These are phyloP conservation scores for Voacanga thouarsii DNA, from an alignment of 257 asterid species.

Conservation along the genomic window DNA sequence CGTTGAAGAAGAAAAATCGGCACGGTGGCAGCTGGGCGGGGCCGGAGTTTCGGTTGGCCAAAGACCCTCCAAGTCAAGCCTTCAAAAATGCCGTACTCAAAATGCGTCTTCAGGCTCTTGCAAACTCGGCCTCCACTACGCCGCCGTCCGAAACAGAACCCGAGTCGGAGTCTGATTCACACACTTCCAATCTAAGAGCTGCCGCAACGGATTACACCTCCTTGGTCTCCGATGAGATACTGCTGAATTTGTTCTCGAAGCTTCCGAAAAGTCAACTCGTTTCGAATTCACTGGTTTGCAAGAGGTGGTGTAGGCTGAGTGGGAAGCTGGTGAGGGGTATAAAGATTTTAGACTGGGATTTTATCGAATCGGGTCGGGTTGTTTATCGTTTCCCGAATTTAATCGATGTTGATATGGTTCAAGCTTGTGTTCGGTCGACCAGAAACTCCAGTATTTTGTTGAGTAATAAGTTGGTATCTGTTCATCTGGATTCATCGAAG, in stretches of 20 bases:
- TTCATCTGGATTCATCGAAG: slow-evolving; percentile 46
- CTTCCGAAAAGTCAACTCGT: slow-evolving; percentile 47
- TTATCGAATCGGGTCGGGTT: slow-evolving; percentile 81
- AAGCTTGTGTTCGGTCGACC: slow-evolving; percentile 38
- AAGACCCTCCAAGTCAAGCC: slow-evolving; percentile 40
- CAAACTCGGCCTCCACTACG: slow-evolving; percentile 60
- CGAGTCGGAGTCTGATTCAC: slow-evolving; percentile 30
- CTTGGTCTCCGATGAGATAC: slow-evolving; percentile 53
- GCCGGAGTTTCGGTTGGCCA: slow-evolving; percentile 47
- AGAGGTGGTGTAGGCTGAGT: slow-evolving; percentile 66
- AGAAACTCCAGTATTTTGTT: slow-evolving; percentile 67
- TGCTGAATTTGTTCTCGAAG: slow-evolving; percentile 51
- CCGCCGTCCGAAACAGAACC: slow-evolving; percentile 67
- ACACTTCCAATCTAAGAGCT: slow-evolving; percentile 1
- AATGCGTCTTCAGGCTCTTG: slow-evolving; percentile 60
- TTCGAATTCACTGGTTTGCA: slow-evolving; percentile 71
- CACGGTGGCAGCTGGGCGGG: slow-evolving; percentile 46
- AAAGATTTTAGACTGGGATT: slow-evolving; percentile 84
- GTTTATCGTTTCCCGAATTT: slow-evolving; percentile 69
- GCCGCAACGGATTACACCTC: slow-evolving; percentile 42
- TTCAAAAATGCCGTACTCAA: slow-evolving; percentile 56
- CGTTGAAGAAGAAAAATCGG: slow-evolving; percentile 37
- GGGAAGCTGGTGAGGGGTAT: slow-evolving; percentile 63
- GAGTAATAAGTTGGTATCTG: slow-evolving; percentile 47
- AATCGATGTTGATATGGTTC: slow-evolving; percentile 53